Conservation (phyloP, 139 green algal genomes). For the Nannochloris sp. region DNA sequence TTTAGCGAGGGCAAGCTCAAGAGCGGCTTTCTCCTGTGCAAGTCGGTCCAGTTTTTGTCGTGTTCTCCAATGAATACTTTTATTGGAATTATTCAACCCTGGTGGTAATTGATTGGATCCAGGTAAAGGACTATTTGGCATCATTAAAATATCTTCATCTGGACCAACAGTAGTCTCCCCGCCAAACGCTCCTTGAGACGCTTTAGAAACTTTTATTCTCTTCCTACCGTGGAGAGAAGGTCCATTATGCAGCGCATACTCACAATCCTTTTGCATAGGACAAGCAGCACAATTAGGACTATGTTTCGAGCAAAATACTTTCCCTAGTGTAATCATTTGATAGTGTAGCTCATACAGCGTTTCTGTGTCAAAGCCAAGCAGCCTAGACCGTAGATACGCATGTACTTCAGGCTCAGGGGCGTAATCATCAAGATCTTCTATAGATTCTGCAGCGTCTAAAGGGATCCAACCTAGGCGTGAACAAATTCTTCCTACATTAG, state of each 20-base stretch:
- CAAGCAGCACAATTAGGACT: conserved; percentile 68
- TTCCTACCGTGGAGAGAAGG: conserved; percentile 21
- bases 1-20: too few relatives aligned
- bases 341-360: conserved; percentile 92
- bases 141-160: too few relatives aligned
- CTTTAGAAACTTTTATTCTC: too few relatives aligned
- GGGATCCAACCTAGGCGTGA: conserved; percentile 61
- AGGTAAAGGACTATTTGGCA: too few relatives aligned
- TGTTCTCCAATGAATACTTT: too few relatives aligned
- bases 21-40: too few relatives aligned
- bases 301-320: conserved; percentile 72
- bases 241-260: conserved; percentile 47
- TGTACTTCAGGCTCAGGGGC: conserved; percentile 65
- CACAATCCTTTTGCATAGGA: conserved; percentile 52
- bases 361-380: conserved; percentile 47
- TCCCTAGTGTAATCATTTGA: conserved; percentile 84
- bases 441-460: conserved; percentile 24
- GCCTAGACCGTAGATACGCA: conserved; percentile 45
- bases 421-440: conserved; percentile 66
- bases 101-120: too few relatives aligned
- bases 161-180: too few relatives aligned
- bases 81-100: too few relatives aligned
- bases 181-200: too few relatives aligned
- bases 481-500: conserved; percentile 70
- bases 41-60: too few relatives aligned